phyloP scores from a whole-genome alignment of 1,139 yeast species.

The Geotrichum carabidarum region DNA sequence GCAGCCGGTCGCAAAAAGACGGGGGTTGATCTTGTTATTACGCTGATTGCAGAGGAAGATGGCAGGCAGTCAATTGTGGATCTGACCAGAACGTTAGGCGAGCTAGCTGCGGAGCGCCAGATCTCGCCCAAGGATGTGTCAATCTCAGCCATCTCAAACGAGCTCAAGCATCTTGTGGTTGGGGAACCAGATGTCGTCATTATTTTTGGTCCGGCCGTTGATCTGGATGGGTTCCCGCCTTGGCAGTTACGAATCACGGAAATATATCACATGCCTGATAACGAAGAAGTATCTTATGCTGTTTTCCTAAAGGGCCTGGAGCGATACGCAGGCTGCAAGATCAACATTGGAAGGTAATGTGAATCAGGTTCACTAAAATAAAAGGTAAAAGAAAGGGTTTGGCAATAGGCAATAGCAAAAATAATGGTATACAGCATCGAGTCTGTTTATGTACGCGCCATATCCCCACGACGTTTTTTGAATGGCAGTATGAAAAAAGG shows the following conservation, averaged over 20 bases:
- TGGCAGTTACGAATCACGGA: constrained; percentile 94
- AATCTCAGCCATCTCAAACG: constrained; percentile 68
- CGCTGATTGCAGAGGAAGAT: constrained; percentile 67
- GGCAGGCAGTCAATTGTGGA: constrained; percentile 90
- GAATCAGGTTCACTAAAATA: neutral
- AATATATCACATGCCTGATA: constrained; percentile 86
- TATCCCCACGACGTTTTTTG: no score
- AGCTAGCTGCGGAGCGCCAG: constrained; percentile 59
- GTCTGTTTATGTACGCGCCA: no score
- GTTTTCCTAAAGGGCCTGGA: constrained; percentile 82
- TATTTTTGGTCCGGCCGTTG: constrained; percentile 77
- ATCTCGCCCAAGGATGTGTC: constrained; percentile 64
- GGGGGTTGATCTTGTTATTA: constrained; percentile 53
- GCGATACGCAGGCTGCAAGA: constrained; percentile 71
- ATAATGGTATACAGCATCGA: no score
- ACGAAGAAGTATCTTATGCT: constrained; percentile 76
- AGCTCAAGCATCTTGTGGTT: constrained; percentile 71
- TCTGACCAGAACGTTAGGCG: constrained; percentile 80
- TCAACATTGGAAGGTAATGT: constrained; percentile 70
- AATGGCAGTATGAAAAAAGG: no score
- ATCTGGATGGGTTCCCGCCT: constrained; percentile 93
- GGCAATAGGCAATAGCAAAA: no score
- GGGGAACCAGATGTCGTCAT: constrained; percentile 85
- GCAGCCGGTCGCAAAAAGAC: constrained; percentile 19
- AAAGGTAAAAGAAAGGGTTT: neutral